Conservation (phyloP, 306 rosid species). For the Senna tora region DNA sequence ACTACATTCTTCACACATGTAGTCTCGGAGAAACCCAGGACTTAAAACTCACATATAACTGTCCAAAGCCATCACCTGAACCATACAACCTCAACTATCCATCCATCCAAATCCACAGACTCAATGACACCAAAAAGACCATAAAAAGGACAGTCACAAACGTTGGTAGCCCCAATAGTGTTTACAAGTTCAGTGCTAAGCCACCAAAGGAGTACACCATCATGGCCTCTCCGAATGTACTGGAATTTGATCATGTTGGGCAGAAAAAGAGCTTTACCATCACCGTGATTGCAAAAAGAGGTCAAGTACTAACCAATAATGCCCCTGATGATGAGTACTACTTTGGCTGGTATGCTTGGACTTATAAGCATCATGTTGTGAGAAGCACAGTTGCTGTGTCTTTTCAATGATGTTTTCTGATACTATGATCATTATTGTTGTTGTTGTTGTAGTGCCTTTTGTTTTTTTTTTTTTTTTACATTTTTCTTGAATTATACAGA, state of each 20-base stretch:
- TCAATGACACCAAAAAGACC: slow-evolving; percentile 42
- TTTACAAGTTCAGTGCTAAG: slow-evolving; percentile 60
- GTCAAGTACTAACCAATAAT: slow-evolving; percentile 11
- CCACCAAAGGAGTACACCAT: slow-evolving; percentile 60
- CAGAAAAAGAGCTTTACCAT: slow-evolving; percentile 63
- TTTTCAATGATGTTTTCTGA: slow-evolving; percentile 29
- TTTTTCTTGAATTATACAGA: slow-evolving; percentile 13
- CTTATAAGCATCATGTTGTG: slow-evolving; percentile 47
- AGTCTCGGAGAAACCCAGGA: slow-evolving; percentile 44
- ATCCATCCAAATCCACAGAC: slow-evolving; percentile 68
- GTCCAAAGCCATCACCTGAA: slow-evolving; percentile 53
- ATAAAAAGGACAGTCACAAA: slow-evolving; percentile 75
- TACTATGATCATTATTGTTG: neutral
- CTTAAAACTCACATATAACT: slow-evolving; percentile 44
- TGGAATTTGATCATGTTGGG: slow-evolving; percentile 61
- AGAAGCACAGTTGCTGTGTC: slow-evolving; percentile 84
- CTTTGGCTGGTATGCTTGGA: slow-evolving; percentile 91
- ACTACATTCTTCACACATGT: slow-evolving; percentile 73
- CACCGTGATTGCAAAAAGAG: slow-evolving; percentile 52
- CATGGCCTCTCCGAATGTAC: slow-evolving; percentile 58
- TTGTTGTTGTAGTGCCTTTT: neutral
- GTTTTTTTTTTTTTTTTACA: slow-evolving; percentile 7
- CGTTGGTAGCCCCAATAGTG: slow-evolving; percentile 58
- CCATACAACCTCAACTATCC: slow-evolving; percentile 78
- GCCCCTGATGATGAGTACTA: slow-evolving; percentile 43